Conservation (phyloP, 805 yeast species). For the Nadsonia fulvescens region DNA sequence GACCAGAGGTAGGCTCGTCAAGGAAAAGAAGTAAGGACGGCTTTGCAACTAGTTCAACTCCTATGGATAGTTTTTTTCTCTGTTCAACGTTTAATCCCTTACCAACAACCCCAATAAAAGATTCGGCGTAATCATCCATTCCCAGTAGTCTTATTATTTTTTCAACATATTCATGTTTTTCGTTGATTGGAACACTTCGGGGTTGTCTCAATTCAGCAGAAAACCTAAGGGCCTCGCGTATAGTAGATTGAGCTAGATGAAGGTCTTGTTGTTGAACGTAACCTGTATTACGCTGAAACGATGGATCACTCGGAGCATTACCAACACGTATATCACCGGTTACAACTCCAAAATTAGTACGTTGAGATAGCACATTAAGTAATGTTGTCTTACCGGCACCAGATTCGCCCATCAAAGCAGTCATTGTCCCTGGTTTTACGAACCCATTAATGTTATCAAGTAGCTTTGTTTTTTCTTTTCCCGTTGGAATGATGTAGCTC, state of each 20-base stretch:
- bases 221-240: conserved; percentile 50
- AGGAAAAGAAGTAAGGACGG: conserved; percentile 39
- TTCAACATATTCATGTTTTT: conserved; percentile 48
- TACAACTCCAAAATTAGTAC: conserved; percentile 1
- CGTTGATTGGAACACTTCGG: conserved; percentile 29
- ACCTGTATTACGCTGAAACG: conserved; percentile 47
- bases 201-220: conserved; percentile 61
- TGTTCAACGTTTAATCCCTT: conserved; percentile 51
- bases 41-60: conserved; percentile 50
- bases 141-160: conserved; percentile 43
- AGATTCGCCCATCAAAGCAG: conserved; percentile 66
- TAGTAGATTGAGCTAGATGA: conserved; percentile 46
- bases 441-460: conserved; percentile 41
- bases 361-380: conserved; percentile 38
- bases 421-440: conserved; percentile 57
- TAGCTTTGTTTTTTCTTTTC: conserved; percentile 37
- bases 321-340: conserved; percentile 44
- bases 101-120: conserved; percentile 57
- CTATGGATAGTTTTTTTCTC: conserved; percentile 43
- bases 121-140: conserved; percentile 50
- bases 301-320: conserved; percentile 38
- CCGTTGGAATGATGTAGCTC: conserved; percentile 8
- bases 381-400: conserved; percentile 73
- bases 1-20: conserved; percentile 57
- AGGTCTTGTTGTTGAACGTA: conserved; percentile 65